phyloP scores from a whole-genome alignment of 2,329 filamentous ascomycete genomes.

The Fusarium tuaranense region DNA sequence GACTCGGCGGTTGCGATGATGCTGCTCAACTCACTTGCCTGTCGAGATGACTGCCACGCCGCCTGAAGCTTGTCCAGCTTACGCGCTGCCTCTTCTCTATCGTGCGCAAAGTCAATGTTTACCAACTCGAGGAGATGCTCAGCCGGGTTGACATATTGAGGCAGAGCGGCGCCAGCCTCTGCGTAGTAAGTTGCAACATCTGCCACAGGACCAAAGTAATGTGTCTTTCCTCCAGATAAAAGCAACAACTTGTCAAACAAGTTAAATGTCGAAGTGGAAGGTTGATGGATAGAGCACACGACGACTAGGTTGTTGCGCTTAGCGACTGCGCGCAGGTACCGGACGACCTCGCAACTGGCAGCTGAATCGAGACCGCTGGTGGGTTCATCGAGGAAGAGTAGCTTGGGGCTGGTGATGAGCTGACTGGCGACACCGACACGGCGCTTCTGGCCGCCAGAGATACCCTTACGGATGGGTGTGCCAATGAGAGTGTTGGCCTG shows the following conservation, averaged over 20 bases:
- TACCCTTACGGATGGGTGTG: conserved; percentile 84
- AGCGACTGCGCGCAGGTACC: conserved; percentile 75
- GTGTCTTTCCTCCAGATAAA: conserved; percentile 76
- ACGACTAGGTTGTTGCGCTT: conserved; percentile 78
- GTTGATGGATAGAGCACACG: conserved; percentile 87
- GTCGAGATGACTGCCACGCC: conserved; percentile 42
- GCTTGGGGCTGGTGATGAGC: conserved; percentile 82
- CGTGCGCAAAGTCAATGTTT: conserved; percentile 78
- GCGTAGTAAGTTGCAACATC: conserved; percentile 73
- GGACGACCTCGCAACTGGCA: conserved; percentile 81
- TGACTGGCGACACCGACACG: conserved; percentile 84
- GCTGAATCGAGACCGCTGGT: conserved; percentile 87
- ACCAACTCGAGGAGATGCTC: conserved; percentile 84
- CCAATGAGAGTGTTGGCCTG: conserved; percentile 81
- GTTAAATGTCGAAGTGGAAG: conserved; percentile 81
- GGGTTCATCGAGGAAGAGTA: conserved; percentile 86
- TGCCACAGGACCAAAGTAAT: conserved; percentile 76
- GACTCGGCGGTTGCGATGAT: conserved; percentile 46
- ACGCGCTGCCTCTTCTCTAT: conserved; percentile 58
- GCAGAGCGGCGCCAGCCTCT: conserved; percentile 70
- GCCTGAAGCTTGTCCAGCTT: conserved; percentile 43
- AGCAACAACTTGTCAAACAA: conserved; percentile 85
- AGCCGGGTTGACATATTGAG: conserved; percentile 80
- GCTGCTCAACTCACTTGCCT: conserved; percentile 31
- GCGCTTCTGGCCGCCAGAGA: conserved; percentile 88